Base-by-base conservation (phyloP, 768 basidiomycete species). In the Boletus reticuloceps region DNA sequence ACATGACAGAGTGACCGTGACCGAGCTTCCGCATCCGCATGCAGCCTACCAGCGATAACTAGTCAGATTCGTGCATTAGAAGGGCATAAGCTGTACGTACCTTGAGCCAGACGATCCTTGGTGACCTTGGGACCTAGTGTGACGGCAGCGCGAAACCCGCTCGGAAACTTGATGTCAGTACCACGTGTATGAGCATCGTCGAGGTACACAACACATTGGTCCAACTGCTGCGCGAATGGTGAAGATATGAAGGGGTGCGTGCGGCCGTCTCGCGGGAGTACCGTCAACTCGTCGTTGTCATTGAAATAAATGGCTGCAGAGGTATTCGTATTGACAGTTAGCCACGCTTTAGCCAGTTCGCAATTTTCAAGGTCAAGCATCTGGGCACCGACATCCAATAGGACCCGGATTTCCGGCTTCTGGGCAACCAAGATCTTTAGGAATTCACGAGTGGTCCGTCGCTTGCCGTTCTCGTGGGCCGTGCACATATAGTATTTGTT, bases 331-430 rank as follows among this genome's bases (percentile, higher is more conserved):
- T 47, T 64, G 41, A 56, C 53, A n/a, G 38, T 34, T 6, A 83
- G 64, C 83, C 82, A 83, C 1, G 58, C 36, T 19, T 47, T 32
- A 6, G 72, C 78, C 5, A 83, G 47, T 22, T 78, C 66, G 2
- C 58, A 22, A 54, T 81, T 83, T 29, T 70, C 63, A 50, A 80
- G 66, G 39, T 83, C 81, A 13, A 83, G 68, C 67, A 84, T 79
- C 57, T 83, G 82, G 0, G 82, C 82, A 6, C 82, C 82, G 10
- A 83, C 81, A 49, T 83, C 82, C 12, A 83, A 63, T 20, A 83
- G 64, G 11, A 82, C 79, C 16, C 70, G 71, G 20, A 82, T 69
- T n/a, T 69, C 64, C 1, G 75, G 75, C 0, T 48, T 48, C 56
- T 78, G 72, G 2, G 55, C 16, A 12, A 72, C 68, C 6, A 83